Evolutionary conservation across 148 eudicot genomes (phyloP).

Genomic region (Salicornia ramosissima): DNA sequence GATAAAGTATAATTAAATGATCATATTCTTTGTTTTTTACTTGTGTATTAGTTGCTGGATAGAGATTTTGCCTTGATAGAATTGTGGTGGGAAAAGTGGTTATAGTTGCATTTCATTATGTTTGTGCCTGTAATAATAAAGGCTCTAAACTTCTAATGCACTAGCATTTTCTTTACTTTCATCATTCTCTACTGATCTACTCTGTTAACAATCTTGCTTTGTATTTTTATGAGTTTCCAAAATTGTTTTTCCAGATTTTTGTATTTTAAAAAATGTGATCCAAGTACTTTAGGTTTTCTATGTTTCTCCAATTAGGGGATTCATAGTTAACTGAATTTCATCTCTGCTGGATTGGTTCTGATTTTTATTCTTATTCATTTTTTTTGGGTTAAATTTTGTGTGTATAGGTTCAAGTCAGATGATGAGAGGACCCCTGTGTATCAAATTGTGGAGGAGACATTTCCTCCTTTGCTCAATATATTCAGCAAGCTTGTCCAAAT

Average conservation of each 20-base stretch:
- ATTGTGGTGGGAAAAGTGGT: neutral
- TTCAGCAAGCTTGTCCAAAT: constrained; percentile 81
- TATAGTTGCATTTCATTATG: neutral
- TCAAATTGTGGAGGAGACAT: constrained; percentile 87
- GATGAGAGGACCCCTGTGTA: constrained; percentile 85
- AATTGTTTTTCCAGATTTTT: neutral
- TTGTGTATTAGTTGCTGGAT: neutral
- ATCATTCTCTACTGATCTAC: neutral
- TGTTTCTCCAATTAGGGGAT: neutral
- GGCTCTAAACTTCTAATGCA: neutral
- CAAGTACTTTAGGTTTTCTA: neutral
- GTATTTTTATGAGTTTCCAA: neutral
- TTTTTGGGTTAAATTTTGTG: too few relatives aligned
- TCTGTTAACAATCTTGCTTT: neutral
- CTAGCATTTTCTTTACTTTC: neutral
- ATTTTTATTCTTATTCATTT: too few relatives aligned
- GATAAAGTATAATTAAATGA: too few relatives aligned
- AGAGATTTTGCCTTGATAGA: neutral
- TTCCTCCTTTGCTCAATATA: constrained; percentile 72
- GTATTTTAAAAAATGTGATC: neutral
- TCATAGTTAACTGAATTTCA: too few relatives aligned
- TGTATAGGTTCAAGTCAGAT: constrained; percentile 87
- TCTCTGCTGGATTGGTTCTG: too few relatives aligned
- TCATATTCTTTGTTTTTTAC: too few relatives aligned
- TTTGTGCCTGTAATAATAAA: neutral